Evolutionary conservation across 176 grass and related monocot genomes (phyloP).

Genomic region (Oryza officinalis): DNA sequence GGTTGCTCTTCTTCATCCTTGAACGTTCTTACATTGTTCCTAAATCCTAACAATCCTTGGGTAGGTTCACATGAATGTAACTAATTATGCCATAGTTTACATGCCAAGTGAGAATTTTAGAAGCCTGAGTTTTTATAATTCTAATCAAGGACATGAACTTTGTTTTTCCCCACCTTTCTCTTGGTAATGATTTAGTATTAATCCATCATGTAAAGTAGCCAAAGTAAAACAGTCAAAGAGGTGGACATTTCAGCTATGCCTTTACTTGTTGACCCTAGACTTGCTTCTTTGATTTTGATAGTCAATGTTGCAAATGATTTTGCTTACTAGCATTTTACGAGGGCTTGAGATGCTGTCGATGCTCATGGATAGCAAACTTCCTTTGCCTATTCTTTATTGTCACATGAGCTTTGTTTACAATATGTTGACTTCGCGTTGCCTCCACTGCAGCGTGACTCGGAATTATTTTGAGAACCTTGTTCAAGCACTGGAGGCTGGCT

Average conservation of each 20-base stretch:
- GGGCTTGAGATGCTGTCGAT: background rate
- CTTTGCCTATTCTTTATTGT: background rate
- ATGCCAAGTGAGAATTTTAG: background rate
- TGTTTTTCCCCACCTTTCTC: background rate
- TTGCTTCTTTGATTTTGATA: conserved; percentile 9
- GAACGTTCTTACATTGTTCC: background rate
- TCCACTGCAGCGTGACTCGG: conserved; percentile 64
- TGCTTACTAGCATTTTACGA: background rate
- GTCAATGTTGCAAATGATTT: background rate
- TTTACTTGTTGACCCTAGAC: background rate
- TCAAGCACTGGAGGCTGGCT: conserved; percentile 70
- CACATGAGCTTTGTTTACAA: background rate
- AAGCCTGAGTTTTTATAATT: background rate
- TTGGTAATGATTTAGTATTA: conserved; percentile 16
- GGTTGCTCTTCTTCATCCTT: background rate
- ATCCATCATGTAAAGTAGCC: background rate
- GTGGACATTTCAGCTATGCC: background rate
- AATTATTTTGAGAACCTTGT: conserved; percentile 98
- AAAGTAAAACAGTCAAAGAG: background rate
- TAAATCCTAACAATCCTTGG: no score
- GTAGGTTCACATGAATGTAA: background rate
- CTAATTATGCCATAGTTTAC: conserved; percentile 19
- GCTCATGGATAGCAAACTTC: background rate
- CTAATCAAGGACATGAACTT: background rate
- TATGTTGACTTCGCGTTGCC: background rate